Evolutionary conservation across 2,329 filamentous ascomycete species (phyloP), one percentile per base, ranked within the genome.

Genomic region (Botrytis medusae): DNA sequence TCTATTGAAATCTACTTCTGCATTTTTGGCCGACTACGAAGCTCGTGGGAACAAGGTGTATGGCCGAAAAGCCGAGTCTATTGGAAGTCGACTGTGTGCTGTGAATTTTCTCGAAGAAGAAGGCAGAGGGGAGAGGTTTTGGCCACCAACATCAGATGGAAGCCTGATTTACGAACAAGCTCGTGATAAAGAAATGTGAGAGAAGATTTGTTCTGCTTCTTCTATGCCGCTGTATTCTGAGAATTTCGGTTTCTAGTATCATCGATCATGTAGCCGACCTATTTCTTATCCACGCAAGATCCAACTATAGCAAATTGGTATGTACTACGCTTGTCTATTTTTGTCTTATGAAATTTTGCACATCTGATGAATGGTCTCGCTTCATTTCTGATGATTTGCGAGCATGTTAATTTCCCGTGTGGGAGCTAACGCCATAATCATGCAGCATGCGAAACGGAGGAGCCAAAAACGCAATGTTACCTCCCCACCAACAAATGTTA

Each of bases 101-200:
- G 44, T 68, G n/a, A 57, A 48, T n/a, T 74, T 74, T 40, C 62
- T 74, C 7, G 70, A 72, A 48, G 73, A 74, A 59, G 73, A 72
- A 34, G 44, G 48, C 10, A 67, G 73, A 67, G 73, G 69, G n/a
- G 73, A 74, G 22, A 60, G 25, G 20, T 67, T 72, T 32, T 74
- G 69, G 62, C 69, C 73, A 10, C 51, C 51, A 29, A 32, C 44
- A 71, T 25, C 46, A 29, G 72, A 63, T 51, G 72, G 65, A 54
- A 70, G 64, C 29, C 18, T 70, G 44, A 57, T 65, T 32, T 73
- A 70, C 32, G 72, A 73, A 34, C 40, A 62, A 20, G 48, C 34
- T 37, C 34, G 37, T n/a, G 59, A 64, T 44, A 63, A 65, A 69
- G 37, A 70, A n/a, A 70, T n/a, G 72, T 65, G 44, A 70, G 64